Percentiles rank a stretch among this genome's conserved stretches.
Conservation (phyloP, 805 yeast genomes). For the Lipomyces lipofer region DNA sequence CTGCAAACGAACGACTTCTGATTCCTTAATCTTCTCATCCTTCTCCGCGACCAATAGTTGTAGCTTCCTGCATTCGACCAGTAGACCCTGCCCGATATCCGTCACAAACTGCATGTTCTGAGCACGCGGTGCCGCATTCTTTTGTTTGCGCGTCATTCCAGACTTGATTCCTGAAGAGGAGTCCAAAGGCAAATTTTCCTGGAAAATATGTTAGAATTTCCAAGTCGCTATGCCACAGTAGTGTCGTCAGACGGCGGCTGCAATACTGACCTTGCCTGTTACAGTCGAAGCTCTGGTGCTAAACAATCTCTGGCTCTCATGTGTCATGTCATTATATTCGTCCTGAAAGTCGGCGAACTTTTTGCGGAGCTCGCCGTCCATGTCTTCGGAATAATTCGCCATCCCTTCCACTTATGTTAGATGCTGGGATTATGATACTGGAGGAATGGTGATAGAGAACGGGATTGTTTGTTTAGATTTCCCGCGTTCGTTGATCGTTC, state of each 20-base stretch:
- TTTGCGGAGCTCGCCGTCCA: not conserved
- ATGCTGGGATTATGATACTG: too few species aligned
- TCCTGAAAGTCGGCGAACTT: slow-evolving; percentile 6
- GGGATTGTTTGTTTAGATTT: too few species aligned
- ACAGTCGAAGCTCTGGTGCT: not conserved
- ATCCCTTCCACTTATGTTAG: too few species aligned
- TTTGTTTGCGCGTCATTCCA: slow-evolving; percentile 21
- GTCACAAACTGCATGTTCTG: slow-evolving; percentile 38
- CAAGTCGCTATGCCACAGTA: not conserved
- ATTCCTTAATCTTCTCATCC: slow-evolving; percentile 25
- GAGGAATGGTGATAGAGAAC: too few species aligned
- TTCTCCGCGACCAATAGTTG: slow-evolving; percentile 33
- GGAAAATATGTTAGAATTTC: not conserved
- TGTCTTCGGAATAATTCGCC: too few species aligned
- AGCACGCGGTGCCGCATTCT: slow-evolving; percentile 19
- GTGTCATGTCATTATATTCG: slow-evolving; percentile 5
- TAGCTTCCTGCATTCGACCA: slow-evolving; percentile 40
- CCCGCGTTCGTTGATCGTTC: too few species aligned
- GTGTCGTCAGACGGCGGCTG: too few species aligned
- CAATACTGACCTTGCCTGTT: slow-evolving; percentile 5
- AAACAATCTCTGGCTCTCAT: slow-evolving; percentile 4
- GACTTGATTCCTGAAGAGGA: slow-evolving; percentile 1
- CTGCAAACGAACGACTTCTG: slow-evolving; percentile 27
- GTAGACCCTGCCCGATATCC: slow-evolving; percentile 38
- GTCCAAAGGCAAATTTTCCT: slow-evolving; percentile 11